Conservation (phyloP, 257 asterid genomes). For the Solanum bulbocastanum region DNA sequence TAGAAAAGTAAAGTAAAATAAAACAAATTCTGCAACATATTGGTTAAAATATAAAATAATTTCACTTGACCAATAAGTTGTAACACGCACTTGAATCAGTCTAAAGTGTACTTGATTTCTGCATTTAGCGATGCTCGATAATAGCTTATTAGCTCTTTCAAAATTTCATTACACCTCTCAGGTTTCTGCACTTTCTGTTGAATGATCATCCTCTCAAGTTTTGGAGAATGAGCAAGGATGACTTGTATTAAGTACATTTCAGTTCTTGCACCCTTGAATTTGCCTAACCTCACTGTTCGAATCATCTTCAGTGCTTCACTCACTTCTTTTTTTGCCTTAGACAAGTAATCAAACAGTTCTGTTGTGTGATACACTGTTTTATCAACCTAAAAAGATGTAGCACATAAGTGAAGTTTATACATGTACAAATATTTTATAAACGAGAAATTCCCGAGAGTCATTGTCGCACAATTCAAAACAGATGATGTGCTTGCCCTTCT, state of each 20-base stretch:
- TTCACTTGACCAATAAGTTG: background rate
- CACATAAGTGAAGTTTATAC: background rate
- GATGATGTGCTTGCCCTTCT: too few species aligned
- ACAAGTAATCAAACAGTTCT: background rate
- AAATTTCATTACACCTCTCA: background rate
- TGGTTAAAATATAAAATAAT: background rate
- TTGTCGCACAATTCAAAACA: too few species aligned
- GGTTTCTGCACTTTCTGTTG: background rate
- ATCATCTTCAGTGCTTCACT: background rate
- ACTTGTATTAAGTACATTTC: background rate
- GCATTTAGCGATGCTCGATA: background rate
- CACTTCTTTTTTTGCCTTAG: background rate
- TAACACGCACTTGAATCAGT: background rate
- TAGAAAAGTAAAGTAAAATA: too few species aligned
- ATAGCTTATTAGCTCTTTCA: background rate
- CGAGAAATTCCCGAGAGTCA: too few species aligned
- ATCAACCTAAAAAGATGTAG: background rate
- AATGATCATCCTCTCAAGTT: background rate
- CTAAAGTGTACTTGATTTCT: background rate
- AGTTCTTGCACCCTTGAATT: background rate
- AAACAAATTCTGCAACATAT: background rate
- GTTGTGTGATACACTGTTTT: background rate
- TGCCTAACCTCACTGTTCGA: background rate
- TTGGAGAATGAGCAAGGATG: background rate
- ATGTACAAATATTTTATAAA: background rate